These are phyloP conservation scores for Solanum chacoense DNA, from an alignment of 305 asterid species.

Conservation along the genomic window DNA sequence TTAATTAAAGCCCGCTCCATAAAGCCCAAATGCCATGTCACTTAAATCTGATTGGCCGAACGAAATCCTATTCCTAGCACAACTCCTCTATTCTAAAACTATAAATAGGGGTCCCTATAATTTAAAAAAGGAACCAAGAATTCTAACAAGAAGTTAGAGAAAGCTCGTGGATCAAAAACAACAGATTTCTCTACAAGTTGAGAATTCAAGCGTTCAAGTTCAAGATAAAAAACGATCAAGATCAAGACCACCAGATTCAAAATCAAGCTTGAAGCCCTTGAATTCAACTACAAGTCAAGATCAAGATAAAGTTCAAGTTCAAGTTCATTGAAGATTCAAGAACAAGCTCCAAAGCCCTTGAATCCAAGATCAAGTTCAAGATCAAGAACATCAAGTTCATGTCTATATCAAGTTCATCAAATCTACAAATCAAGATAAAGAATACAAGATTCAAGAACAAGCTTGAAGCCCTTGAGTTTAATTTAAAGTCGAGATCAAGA, in stretches of 20 bases:
- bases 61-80: neutral
- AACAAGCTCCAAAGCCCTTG: neutral
- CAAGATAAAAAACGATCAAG: neutral
- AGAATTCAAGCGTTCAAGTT: neutral
- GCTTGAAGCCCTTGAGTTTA: neutral
- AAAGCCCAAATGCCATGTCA: neutral
- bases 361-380: neutral
- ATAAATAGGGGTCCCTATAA: neutral
- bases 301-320: too few relatives aligned
- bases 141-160: neutral
- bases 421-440: neutral
- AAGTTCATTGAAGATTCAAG: neutral
- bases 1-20: too few relatives aligned
- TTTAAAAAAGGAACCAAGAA: neutral
- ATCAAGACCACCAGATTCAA: too few relatives aligned
- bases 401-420: neutral
- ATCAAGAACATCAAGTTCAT: neutral
- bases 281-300: neutral
- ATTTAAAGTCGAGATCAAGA: neutral
- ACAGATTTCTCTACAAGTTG: neutral
- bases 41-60: neutral
- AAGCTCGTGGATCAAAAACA: neutral
- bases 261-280: neutral
- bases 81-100: neutral
- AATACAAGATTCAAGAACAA: neutral